Evolutionary conservation across 2,329 filamentous ascomycete species (phyloP).

Genomic region (Venturiaceae sp.): DNA sequence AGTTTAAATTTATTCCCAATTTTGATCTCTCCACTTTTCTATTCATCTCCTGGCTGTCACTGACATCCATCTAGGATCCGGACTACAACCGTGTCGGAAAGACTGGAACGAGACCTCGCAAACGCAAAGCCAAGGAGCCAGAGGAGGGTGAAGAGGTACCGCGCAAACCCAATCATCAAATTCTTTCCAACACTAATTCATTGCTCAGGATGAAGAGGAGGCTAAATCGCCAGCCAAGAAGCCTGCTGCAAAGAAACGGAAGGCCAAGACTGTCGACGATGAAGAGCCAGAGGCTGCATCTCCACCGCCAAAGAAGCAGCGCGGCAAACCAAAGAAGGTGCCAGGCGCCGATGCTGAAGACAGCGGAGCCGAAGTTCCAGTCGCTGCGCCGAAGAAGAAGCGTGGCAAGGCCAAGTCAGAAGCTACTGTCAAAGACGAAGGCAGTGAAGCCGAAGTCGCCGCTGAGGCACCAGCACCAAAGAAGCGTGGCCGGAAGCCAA

Average conservation of each 20-base stretch:
- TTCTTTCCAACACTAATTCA: background rate
- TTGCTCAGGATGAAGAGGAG: constrained; percentile 9
- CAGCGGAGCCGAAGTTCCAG: constrained; percentile 1
- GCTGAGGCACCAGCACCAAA: constrained; percentile 11
- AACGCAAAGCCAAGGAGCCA: constrained; percentile 22
- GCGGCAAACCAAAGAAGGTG: constrained; percentile 7
- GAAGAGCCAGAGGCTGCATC: background rate
- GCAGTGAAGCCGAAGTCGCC: constrained; percentile 10
- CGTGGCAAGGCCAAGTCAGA: constrained; percentile 1
- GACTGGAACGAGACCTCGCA: constrained; percentile 32
- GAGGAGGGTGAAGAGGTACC: constrained; percentile 14
- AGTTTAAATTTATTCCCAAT: constrained; percentile 26
- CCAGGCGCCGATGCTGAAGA: background rate
- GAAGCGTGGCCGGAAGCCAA: constrained; percentile 15
- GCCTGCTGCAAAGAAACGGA: constrained; percentile 9
- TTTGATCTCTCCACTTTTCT: background rate
- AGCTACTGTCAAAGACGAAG: background rate
- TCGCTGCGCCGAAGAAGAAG: constrained; percentile 12
- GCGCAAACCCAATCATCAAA: too few relatives aligned
- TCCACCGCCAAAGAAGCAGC: constrained; percentile 7
- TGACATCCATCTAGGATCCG: constrained; percentile 46
- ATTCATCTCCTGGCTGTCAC: background rate
- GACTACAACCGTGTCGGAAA: constrained; percentile 63
- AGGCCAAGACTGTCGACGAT: constrained; percentile 18
- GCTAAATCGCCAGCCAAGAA: constrained; percentile 7